A percentile compares a stretch with the other conserved stretches of the same genome.
phyloP scores from a whole-genome alignment of 345 rosid species.

The Gossypium rotundifolium region DNA sequence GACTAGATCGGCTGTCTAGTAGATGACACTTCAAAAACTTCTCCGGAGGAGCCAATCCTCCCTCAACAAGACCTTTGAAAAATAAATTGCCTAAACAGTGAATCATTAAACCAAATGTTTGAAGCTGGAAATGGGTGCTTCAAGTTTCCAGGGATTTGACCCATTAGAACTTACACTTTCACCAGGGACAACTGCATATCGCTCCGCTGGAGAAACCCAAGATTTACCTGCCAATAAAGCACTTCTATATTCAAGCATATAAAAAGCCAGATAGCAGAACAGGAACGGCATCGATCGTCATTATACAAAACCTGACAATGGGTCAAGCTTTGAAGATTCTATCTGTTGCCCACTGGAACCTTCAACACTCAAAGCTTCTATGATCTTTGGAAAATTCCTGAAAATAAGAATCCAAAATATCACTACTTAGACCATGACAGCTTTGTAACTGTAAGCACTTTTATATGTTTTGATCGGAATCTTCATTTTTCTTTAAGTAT shows the following conservation, averaged over 20 bases:
- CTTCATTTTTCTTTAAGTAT: too few species aligned
- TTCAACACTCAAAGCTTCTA: constrained; percentile 69
- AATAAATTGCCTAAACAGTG: neutral
- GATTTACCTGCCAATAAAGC: constrained; percentile 51
- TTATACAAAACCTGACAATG: constrained; percentile 52
- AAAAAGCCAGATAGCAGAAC: neutral
- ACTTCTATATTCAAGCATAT: neutral
- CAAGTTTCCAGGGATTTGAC: neutral
- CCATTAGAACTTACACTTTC: constrained; percentile 53
- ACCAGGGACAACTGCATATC: constrained; percentile 92
- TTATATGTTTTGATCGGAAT: too few species aligned
- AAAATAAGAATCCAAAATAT: constrained; percentile 11
- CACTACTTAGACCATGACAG: neutral
- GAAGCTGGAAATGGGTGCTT: neutral
- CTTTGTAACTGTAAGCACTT: too few species aligned
- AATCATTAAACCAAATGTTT: neutral
- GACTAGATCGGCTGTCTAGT: too few species aligned
- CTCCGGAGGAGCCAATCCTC: too few species aligned
- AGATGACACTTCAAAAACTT: too few species aligned
- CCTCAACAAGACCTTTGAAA: too few species aligned
- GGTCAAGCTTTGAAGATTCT: constrained; percentile 57
- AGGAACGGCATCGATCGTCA: neutral
- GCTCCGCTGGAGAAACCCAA: constrained; percentile 81
- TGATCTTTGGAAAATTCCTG: constrained; percentile 72
- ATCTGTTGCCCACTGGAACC: constrained; percentile 77